Evolutionary conservation across 805 yeast genomes (phyloP), one percentile per base, ranked within the genome.

Genomic region (Candida loeiensis): DNA sequence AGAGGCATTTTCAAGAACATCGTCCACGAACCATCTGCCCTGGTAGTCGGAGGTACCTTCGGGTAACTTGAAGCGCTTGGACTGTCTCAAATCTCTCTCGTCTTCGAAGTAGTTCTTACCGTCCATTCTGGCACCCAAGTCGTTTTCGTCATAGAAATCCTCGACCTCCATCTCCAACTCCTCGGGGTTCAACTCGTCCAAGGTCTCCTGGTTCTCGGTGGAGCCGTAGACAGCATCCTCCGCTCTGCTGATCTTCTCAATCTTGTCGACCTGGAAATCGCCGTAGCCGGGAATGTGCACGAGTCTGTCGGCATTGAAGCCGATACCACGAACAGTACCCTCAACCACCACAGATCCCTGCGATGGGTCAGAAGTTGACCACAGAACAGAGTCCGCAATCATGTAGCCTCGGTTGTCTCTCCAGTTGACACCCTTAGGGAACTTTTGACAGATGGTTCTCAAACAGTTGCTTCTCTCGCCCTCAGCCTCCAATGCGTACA

Each of bases 381-480:
- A 76, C 16, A 58, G 49, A 1, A 85, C 70, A 3, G 62, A 54
- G 49, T 89, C 95, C 1, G 95, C 90, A 7, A 93, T 73, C 39
- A 93, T 39, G 64, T 89, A 93, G 6, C 96, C 91, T 56, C 99
- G 73, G n/a, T 80, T 65, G 51, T 91, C 97, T 64, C 98, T 81
- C 98, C 99, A 93, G 17, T 77, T 77, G 34, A 95, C 71, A 1
- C 86, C 78, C 55, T 80, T 82, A 19, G 99, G 99, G 52, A 82
- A 77, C 63, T 81, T 85, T 54, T 91, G 97, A 55, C 96, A 85
- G 18, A 93, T 53, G 3, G 72, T 69, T 59, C 99, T 77, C 30
- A 85, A 69, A 32, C 86, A 80, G 52, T 84, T 85, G 14, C 73
- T 49, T n/a, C 85, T 73, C 48, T 93, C 98, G 2, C 85, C 71